Percentiles rank a stretch among this genome's conserved stretches.
These are phyloP conservation scores for Aspergillus luchuensis DNA, from an alignment of 2,329 filamentous ascomycete genomes.

Conservation along the genomic window DNA sequence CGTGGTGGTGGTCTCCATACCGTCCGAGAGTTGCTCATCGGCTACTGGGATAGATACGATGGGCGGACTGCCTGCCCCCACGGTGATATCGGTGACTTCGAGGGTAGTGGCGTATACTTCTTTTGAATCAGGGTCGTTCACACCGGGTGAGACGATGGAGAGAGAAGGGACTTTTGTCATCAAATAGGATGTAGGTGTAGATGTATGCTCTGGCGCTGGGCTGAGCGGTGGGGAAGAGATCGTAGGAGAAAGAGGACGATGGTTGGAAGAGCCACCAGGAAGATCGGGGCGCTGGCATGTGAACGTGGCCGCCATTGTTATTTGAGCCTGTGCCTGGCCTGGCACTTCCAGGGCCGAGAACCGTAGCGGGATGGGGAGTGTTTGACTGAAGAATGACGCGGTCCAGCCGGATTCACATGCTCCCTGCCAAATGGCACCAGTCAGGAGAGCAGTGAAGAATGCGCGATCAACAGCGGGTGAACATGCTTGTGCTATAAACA, in stretches of 20 bases:
- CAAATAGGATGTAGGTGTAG: neutral
- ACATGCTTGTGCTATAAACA: conserved; percentile 7
- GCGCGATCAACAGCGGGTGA: conserved; percentile 19
- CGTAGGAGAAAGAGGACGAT: neutral
- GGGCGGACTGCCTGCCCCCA: neutral
- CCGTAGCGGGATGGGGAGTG: neutral
- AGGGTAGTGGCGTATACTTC: conserved; percentile 1
- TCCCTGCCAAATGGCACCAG: conserved; percentile 19
- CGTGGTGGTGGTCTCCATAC: conserved; percentile 13
- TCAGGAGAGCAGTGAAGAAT: conserved; percentile 12
- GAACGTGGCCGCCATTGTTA: conserved; percentile 24
- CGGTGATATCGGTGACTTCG: conserved; percentile 6
- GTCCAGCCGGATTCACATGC: conserved; percentile 19
- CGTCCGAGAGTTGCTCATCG: conserved; percentile 6
- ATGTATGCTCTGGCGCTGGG: neutral
- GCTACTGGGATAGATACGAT: neutral
- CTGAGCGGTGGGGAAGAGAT: neutral
- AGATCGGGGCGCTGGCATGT: conserved; percentile 31
- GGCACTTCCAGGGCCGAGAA: conserved; percentile 13
- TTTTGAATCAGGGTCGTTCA: neutral
- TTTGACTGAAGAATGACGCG: conserved; percentile 8
- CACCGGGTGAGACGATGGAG: conserved; percentile 7
- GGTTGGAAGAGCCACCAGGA: conserved; percentile 10
- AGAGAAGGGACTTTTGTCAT: conserved; percentile 1
- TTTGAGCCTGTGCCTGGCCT: conserved; percentile 5